These are phyloP conservation scores for Zygoascus biomembranicola DNA, from an alignment of 805 yeast species.

Conservation along the genomic window DNA sequence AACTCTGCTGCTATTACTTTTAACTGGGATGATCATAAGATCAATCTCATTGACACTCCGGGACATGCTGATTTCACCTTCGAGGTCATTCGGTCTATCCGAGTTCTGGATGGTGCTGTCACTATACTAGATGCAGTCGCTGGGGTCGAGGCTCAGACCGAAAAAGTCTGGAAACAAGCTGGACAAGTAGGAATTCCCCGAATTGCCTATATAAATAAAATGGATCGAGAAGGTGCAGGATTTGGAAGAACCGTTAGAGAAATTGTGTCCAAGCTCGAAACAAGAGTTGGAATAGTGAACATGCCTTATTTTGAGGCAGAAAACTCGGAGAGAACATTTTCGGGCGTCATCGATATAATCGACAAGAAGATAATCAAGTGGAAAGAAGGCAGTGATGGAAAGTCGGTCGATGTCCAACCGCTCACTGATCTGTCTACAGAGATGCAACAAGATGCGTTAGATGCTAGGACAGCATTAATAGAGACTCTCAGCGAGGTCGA, in stretches of 20 bases:
- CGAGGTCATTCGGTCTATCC: slow-evolving; percentile 81
- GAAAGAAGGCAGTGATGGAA: slow-evolving; percentile 39
- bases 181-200: slow-evolving; percentile 58
- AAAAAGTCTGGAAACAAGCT: slow-evolving; percentile 93
- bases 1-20: slow-evolving; percentile 93
- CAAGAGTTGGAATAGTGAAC: slow-evolving; percentile 66
- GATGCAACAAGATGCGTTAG: slow-evolving; percentile 12
- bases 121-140: slow-evolving; percentile 92
- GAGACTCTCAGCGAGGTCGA: slow-evolving; percentile 81
- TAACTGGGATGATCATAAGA: slow-evolving; percentile 69
- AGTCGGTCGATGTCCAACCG: slow-evolving; percentile 40
- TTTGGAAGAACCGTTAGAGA: slow-evolving; percentile 85
- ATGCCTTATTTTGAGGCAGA: slow-evolving; percentile 60
- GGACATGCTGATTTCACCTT: slow-evolving; percentile 98
- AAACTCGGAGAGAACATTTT: slow-evolving; percentile 35
- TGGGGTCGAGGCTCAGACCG: slow-evolving; percentile 97
- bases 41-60: slow-evolving; percentile 92
- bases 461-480: slow-evolving; percentile 63
- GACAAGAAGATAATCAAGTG: slow-evolving; percentile 48
- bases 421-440: slow-evolving; percentile 26
- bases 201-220: slow-evolving; percentile 78
- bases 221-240: slow-evolving; percentile 97
- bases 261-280: slow-evolving; percentile 63
- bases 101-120: slow-evolving; percentile 92
- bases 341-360: slow-evolving; percentile 71